Base-by-base conservation (phyloP, 148 eudicot species). In the Silene uniflora region DNA sequence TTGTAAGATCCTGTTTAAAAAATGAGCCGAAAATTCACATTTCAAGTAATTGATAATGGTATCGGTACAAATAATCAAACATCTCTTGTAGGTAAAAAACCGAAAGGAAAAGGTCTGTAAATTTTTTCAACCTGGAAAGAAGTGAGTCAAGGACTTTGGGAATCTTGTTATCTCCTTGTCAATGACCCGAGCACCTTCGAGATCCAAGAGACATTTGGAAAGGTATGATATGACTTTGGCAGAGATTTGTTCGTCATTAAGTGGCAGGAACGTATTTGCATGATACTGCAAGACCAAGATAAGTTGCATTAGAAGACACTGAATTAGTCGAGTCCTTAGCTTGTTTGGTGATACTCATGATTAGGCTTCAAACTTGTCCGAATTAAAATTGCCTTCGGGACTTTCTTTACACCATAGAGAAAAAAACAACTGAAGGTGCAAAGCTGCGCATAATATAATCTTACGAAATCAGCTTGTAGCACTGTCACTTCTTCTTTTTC, bases 391-490 rank as follows among this genome's bases (percentile, higher is more conserved):
- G 55, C 3, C 16, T 49, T 49, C 2, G 55, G 12, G 55, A 49
- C 55, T 49, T 14, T 3, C 55, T 14, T 49, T 49, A 49, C 55
- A 49, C 17, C 55, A 12, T 9, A 49, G 8, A 49, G 16, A 49
- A 49, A 10, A n/a, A 49, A 60, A 23, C 5, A 42, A 35, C 56
- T 42, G 32, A 19, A 49, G 39, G 24, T 56, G 39, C 5, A 19
- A 69, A 49, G 24, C 6, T 54, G 62, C 42, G 8, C 23, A 35
- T 6, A 24, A 8, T 59, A 21, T 76, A 16, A 44, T 71, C 92
- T 82, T 77, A 91, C 96, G 74, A 91, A 86, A 42, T 91, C 91
- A 32, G 89, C 92, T 67, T 91, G 93, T 25, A 91, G 22, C 21
- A 75, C 77, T 13, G 93, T 89, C 21, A 76, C 73, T 56, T 82